These are phyloP conservation scores for Tetrapisispora nanseiensis DNA, from an alignment of 805 yeast genomes.

Conservation along the genomic window DNA sequence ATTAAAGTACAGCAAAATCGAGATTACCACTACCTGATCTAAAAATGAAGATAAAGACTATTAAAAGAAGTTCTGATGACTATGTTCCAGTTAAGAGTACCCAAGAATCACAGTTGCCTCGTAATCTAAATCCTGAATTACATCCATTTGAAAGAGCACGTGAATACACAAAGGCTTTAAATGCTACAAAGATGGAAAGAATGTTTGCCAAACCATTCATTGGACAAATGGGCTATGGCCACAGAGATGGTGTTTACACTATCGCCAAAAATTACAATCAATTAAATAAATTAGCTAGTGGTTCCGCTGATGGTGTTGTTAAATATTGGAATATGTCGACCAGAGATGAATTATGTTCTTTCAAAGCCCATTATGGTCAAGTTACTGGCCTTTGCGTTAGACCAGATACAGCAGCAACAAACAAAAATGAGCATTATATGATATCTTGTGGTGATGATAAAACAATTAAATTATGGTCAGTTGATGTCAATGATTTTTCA, in stretches of 20 bases:
- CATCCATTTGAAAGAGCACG: slow-evolving; percentile 97
- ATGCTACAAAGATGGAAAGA: slow-evolving; percentile 90
- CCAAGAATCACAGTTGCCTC: slow-evolving; percentile 76
- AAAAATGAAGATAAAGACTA: slow-evolving; percentile 70
- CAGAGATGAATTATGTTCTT: slow-evolving; percentile 63
- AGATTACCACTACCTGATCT: no score
- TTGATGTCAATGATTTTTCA: slow-evolving; percentile 41
- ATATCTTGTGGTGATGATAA: slow-evolving; percentile 89
- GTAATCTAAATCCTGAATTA: slow-evolving; percentile 85
- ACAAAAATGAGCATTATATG: slow-evolving; percentile 35
- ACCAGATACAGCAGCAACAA: slow-evolving; percentile 30
- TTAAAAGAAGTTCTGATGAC: slow-evolving; percentile 80
- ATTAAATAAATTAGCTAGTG: slow-evolving; percentile 73
- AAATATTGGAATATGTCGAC: slow-evolving; percentile 89
- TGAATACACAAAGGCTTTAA: slow-evolving; percentile 88
- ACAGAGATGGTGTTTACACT: slow-evolving; percentile 85
- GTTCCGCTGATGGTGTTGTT: slow-evolving; percentile 90
- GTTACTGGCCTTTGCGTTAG: slow-evolving; percentile 78
- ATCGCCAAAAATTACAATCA: slow-evolving; percentile 69
- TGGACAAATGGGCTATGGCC: slow-evolving; percentile 91
- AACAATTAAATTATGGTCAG: slow-evolving; percentile 83
- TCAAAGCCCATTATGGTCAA: slow-evolving; percentile 84
- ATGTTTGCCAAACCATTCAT: slow-evolving; percentile 97
- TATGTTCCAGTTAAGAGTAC: slow-evolving; percentile 88
- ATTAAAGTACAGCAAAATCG: no score